Conservation (phyloP, 2,329 filamentous ascomycete genomes). For the Cordyceps cicadae region DNA sequence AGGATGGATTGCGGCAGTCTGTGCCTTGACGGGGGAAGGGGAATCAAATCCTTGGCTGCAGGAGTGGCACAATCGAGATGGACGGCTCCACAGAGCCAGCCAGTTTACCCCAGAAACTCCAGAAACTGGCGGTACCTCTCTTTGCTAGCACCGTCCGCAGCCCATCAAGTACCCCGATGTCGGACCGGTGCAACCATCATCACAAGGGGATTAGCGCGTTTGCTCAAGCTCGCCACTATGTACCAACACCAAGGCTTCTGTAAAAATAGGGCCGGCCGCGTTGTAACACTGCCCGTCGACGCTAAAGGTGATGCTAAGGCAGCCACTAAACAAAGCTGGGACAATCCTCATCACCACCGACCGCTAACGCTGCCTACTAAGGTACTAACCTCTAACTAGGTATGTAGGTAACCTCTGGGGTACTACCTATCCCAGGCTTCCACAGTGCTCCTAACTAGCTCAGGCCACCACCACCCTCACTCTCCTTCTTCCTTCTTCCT, state of each 20-base stretch:
- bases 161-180: background rate
- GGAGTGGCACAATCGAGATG: conserved; percentile 6
- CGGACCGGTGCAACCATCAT: background rate
- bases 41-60: background rate
- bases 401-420: too few species aligned
- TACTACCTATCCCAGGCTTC: too few species aligned
- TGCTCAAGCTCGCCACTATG: background rate
- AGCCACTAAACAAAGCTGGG: background rate
- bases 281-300: background rate
- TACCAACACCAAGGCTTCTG: background rate
- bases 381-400: too few species aligned
- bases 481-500: background rate
- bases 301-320: background rate
- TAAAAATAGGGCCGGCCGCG: background rate
- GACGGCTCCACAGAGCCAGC: background rate
- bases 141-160: background rate
- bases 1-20: background rate
- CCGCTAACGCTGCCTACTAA: too few species aligned
- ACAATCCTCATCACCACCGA: background rate
- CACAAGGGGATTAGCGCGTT: background rate
- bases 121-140: background rate
- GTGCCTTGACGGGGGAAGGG: background rate
- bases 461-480: background rate
- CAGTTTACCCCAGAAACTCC: background rate
- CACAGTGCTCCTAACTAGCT: too few species aligned